phyloP scores from a whole-genome alignment of 1,139 yeast species.

The Kodamaea anthophila region DNA sequence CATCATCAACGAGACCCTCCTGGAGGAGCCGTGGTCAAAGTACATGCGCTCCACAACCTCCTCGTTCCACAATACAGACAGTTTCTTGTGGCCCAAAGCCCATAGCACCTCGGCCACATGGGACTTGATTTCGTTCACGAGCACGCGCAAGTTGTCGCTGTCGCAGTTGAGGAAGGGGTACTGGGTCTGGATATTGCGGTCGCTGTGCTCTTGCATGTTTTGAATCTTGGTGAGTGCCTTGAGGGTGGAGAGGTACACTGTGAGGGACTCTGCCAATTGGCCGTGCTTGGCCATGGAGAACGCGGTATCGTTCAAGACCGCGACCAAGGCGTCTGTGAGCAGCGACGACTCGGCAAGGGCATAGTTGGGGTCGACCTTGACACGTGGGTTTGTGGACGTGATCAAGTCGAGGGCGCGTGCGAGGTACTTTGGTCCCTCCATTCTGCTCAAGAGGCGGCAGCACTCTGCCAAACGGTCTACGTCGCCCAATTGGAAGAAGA shows the following conservation, averaged over 20 bases:
- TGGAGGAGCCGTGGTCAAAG: conserved; percentile 23
- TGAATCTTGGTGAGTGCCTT: conserved; percentile 21
- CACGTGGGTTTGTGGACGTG: conserved; percentile 14
- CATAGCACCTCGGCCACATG: conserved; percentile 64
- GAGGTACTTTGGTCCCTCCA: conserved; percentile 30
- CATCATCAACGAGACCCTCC: conserved; percentile 27
- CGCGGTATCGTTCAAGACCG: conserved; percentile 33
- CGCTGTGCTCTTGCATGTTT: conserved; percentile 15
- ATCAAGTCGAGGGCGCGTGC: conserved; percentile 35
- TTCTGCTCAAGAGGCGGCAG: conserved; percentile 31
- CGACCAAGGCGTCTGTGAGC: conserved; percentile 35
- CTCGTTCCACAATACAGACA: conserved; percentile 62
- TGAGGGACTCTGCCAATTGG: conserved; percentile 10
- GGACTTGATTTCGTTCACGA: conserved; percentile 40
- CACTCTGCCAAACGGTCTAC: conserved; percentile 40
- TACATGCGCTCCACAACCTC: conserved; percentile 40
- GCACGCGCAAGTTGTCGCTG: conserved; percentile 22
- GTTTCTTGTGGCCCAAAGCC: conserved; percentile 46
- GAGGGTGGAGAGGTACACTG: conserved; percentile 35
- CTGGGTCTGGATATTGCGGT: conserved; percentile 21
- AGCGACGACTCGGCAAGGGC: conserved; percentile 16
- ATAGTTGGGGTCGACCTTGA: conserved; percentile 11
- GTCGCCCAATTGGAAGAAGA: conserved; percentile 39
- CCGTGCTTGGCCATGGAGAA: conserved; percentile 21
- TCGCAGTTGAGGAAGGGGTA: conserved; percentile 37